A percentile compares a stretch with the other conserved stretches of the same genome.
These are phyloP conservation scores for Magnolia sinica DNA, from an alignment of 164 flowering plant genomes.

Conservation along the genomic window DNA sequence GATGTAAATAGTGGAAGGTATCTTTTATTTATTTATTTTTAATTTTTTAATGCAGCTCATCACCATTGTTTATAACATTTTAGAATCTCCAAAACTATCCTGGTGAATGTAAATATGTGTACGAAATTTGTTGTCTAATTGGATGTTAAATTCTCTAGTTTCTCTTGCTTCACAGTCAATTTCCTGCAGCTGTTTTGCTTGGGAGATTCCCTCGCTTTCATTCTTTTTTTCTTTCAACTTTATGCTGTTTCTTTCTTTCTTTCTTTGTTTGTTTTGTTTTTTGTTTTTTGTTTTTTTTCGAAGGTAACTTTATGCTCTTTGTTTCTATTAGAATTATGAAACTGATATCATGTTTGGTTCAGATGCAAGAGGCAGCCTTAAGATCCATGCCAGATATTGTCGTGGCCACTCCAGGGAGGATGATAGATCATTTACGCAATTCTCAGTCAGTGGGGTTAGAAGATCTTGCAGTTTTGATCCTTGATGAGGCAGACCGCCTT, in stretches of 20 bases:
- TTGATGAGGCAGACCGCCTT: slow-evolving; percentile 99
- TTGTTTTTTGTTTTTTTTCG: neutral
- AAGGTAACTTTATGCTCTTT: neutral
- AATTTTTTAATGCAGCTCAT: no score
- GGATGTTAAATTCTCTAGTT: neutral
- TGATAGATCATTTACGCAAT: slow-evolving; percentile 93
- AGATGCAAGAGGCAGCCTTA: slow-evolving; percentile 85
- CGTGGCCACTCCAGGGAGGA: slow-evolving; percentile 98
- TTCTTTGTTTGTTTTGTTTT: no score
- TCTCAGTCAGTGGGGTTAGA: slow-evolving; percentile 93
- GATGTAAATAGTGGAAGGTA: neutral
- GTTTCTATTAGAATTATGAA: neutral
- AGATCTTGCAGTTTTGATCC: slow-evolving; percentile 88
- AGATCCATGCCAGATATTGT: slow-evolving; percentile 93
- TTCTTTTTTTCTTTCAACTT: neutral
- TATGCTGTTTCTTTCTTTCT: neutral
- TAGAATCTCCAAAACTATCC: no score
- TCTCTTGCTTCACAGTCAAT: neutral
- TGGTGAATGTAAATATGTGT: no score
- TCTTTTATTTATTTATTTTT: no score
- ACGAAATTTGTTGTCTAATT: no score
- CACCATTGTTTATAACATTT: no score
- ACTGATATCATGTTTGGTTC: slow-evolving; percentile 17
- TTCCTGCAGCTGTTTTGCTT: neutral
- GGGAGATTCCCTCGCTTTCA: neutral